Evolutionary conservation across 2,329 filamentous ascomycete species (phyloP).

Genomic region (Cadophora sp.): DNA sequence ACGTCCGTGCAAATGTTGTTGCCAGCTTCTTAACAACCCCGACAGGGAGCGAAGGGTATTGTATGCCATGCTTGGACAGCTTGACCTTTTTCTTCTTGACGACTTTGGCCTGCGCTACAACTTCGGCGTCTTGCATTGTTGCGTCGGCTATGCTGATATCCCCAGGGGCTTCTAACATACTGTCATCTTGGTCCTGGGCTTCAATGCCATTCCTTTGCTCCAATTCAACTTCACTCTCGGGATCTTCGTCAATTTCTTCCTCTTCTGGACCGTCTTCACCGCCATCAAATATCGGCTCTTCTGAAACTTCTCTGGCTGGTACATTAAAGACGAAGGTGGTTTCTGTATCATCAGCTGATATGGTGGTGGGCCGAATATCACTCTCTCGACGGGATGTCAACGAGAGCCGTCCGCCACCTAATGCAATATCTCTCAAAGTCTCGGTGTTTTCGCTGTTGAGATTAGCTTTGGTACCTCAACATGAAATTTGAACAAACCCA

Average conservation of each 20-base stretch:
- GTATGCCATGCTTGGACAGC: constrained; percentile 73
- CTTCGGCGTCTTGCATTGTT: constrained; percentile 28
- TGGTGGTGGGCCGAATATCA: constrained; percentile 39
- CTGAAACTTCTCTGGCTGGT: constrained; percentile 39
- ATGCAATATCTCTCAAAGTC: constrained; percentile 32
- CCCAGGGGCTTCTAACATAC: constrained; percentile 31
- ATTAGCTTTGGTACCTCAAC: constrained; percentile 20
- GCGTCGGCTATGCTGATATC: constrained; percentile 35
- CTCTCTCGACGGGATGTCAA: constrained; percentile 39
- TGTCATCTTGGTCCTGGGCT: constrained; percentile 15
- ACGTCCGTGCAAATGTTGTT: constrained; percentile 72
- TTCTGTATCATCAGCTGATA: constrained; percentile 44
- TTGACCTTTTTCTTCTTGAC: constrained; percentile 58
- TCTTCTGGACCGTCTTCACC: constrained; percentile 3
- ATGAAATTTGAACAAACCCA: neutral
- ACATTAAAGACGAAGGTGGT: constrained; percentile 45
- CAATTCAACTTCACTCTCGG: constrained; percentile 27
- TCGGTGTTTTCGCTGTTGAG: constrained; percentile 36
- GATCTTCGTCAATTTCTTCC: constrained; percentile 6
- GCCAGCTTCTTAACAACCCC: constrained; percentile 77
- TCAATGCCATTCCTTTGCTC: constrained; percentile 36
- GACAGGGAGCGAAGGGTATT: constrained; percentile 76
- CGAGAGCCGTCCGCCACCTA: constrained; percentile 31
- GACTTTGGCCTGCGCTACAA: constrained; percentile 33
- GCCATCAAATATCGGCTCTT: constrained; percentile 19